phyloP scores from a whole-genome alignment of 257 asterid species.

The Rhazya stricta region DNA sequence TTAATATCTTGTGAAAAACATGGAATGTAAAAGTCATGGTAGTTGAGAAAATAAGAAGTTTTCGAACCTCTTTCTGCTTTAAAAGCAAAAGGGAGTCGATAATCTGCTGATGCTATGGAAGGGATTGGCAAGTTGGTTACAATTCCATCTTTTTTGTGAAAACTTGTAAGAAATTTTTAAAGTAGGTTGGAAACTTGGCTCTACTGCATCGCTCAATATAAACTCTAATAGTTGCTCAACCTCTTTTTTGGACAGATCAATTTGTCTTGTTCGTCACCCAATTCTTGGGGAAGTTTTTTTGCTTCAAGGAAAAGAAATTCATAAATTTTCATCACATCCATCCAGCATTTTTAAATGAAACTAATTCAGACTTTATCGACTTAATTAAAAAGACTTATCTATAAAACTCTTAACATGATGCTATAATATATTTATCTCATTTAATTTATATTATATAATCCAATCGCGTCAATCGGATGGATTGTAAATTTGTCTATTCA shows the following conservation, averaged over 20 bases:
- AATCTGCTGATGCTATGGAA: not conserved
- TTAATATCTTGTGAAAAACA: not conserved
- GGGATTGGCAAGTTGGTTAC: not conserved
- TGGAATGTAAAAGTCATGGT: slow-evolving; percentile 4
- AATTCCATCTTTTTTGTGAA: not conserved
- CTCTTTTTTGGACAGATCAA: not conserved
- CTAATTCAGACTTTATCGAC: no score
- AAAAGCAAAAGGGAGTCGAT: not conserved
- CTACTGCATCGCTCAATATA: not conserved
- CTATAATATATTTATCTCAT: no score
- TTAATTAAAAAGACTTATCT: no score
- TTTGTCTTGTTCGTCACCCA: not conserved
- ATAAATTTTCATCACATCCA: not conserved
- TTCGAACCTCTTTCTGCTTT: not conserved
- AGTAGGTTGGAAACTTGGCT: slow-evolving; percentile 17
- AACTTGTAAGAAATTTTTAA: slow-evolving; percentile 6
- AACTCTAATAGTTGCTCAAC: slow-evolving; percentile 5
- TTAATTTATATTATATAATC: no score
- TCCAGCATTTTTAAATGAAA: no score
- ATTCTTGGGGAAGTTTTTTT: not conserved
- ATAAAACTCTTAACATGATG: no score
- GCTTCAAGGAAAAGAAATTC: not conserved
- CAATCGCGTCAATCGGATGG: no score
- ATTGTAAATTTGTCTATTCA: no score
- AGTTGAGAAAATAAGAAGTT: slow-evolving; percentile 8